Evolutionary conservation across 257 asterid genomes (phyloP).

Genomic region (Plantago elongata): DNA sequence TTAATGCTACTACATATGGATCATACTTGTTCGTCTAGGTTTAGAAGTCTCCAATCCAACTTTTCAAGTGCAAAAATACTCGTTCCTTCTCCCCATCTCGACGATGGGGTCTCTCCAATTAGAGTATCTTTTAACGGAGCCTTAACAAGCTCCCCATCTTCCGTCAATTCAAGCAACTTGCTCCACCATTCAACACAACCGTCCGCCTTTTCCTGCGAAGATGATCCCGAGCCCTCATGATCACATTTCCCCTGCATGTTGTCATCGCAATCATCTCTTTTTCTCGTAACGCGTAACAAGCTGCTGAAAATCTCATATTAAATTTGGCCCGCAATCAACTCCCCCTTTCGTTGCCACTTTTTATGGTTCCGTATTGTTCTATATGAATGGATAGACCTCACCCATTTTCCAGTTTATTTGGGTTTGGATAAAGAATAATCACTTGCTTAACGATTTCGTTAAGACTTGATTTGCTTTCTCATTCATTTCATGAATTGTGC

Average conservation of each 20-base stretch:
- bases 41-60: slow-evolving; percentile 1
- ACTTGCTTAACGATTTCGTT: no score
- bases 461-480: no score
- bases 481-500: no score
- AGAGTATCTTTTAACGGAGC: neutral
- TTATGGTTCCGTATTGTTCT: no score
- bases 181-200: slow-evolving; percentile 18
- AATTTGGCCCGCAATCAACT: no score
- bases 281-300: neutral
- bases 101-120: slow-evolving; percentile 1
- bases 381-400: no score
- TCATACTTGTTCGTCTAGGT: neutral
- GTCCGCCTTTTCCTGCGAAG: neutral
- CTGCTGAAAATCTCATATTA: no score
- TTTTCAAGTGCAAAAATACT: neutral
- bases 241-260: neutral
- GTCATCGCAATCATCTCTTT: neutral
- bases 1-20: neutral
- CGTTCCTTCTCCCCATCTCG: neutral
- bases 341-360: no score
- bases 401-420: no score
- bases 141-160: neutral
- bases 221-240: neutral
- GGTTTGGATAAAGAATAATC: no score
- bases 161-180: slow-evolving; percentile 7